Evolutionary conservation across 2,329 filamentous ascomycete genomes (phyloP).

Genomic region (Amylocarpus encephaloides): DNA sequence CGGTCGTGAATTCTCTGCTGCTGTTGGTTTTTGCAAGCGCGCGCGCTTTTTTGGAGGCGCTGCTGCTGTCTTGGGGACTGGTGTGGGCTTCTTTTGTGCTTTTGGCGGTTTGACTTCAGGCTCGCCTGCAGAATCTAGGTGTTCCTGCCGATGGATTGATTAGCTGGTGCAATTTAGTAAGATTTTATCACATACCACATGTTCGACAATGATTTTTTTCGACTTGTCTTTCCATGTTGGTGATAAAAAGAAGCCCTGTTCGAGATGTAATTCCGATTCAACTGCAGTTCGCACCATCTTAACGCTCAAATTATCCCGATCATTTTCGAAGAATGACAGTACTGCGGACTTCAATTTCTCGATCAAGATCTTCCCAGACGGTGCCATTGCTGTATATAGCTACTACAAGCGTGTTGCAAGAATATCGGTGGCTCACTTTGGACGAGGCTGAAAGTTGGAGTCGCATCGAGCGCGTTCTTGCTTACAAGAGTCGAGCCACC

Average conservation of each 20-base stretch:
- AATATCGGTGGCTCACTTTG: not conserved
- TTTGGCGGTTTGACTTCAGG: conserved; percentile 4
- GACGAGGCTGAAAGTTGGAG: not conserved
- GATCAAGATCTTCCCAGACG: conserved; percentile 1
- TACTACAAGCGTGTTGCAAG: not conserved
- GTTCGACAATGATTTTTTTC: conserved; percentile 47
- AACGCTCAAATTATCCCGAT: conserved; percentile 42
- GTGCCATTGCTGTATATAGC: conserved; percentile 4
- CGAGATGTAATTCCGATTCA: conserved; percentile 43
- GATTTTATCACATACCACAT: conserved; percentile 40
- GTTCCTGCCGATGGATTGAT: not conserved
- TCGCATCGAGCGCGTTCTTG: not conserved
- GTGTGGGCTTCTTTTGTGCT: conserved; percentile 6
- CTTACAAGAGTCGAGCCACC: not conserved
- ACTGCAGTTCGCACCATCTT: conserved; percentile 48
- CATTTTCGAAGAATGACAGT: conserved; percentile 1
- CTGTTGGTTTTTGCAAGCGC: conserved; percentile 30
- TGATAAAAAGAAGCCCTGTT: conserved; percentile 43
- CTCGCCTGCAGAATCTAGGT: conserved; percentile 1
- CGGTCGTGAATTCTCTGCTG: conserved; percentile 33
- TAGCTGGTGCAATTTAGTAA: not conserved
- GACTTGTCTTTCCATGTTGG: conserved; percentile 50
- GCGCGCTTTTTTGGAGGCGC: conserved; percentile 37
- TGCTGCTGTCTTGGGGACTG: conserved; percentile 30
- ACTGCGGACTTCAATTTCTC: conserved; percentile 6